phyloP scores from a whole-genome alignment of 148 eudicot genomes.

The Agrostemma githago region DNA sequence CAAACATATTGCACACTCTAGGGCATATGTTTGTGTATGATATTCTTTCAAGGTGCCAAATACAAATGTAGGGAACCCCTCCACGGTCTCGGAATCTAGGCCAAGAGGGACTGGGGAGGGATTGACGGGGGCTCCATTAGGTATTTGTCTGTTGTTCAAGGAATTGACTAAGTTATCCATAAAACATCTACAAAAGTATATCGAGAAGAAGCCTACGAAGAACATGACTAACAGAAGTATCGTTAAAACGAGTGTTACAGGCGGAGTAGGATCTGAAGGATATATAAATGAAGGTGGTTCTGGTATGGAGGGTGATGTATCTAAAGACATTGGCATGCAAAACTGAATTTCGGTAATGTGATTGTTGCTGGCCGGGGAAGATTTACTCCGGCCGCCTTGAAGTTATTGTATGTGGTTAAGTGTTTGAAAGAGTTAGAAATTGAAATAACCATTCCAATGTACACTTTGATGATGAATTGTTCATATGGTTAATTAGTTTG shows the following conservation, averaged over 20 bases:
- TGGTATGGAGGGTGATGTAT: slow-evolving; percentile 7
- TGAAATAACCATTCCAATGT: slow-evolving; percentile 1
- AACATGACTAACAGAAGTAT: slow-evolving; percentile 47
- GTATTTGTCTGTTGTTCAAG: slow-evolving; percentile 33
- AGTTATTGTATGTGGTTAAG: neutral
- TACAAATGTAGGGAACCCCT: slow-evolving; percentile 53
- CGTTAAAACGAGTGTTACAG: slow-evolving; percentile 54
- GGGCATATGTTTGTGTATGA: slow-evolving; percentile 45
- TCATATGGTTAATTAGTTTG: neutral
- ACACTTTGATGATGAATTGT: slow-evolving; percentile 1
- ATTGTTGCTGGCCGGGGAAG: slow-evolving; percentile 29
- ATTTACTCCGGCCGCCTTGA: slow-evolving; percentile 22
- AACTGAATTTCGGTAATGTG: neutral
- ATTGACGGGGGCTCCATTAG: slow-evolving; percentile 29
- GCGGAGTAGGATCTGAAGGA: slow-evolving; percentile 35
- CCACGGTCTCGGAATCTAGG: slow-evolving; percentile 41
- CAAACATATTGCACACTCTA: slow-evolving; percentile 83
- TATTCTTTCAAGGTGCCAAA: slow-evolving; percentile 58
- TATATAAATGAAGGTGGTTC: slow-evolving; percentile 13
- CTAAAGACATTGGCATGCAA: slow-evolving; percentile 21
- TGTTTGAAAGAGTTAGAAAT: neutral
- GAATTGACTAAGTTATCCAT: slow-evolving; percentile 37
- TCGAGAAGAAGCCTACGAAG: slow-evolving; percentile 61
- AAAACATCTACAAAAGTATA: slow-evolving; percentile 68
- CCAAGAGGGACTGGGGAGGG: slow-evolving; percentile 33